Evolutionary conservation across 2,329 filamentous ascomycete genomes (phyloP).

Genomic region (Fusarium acutatum): DNA sequence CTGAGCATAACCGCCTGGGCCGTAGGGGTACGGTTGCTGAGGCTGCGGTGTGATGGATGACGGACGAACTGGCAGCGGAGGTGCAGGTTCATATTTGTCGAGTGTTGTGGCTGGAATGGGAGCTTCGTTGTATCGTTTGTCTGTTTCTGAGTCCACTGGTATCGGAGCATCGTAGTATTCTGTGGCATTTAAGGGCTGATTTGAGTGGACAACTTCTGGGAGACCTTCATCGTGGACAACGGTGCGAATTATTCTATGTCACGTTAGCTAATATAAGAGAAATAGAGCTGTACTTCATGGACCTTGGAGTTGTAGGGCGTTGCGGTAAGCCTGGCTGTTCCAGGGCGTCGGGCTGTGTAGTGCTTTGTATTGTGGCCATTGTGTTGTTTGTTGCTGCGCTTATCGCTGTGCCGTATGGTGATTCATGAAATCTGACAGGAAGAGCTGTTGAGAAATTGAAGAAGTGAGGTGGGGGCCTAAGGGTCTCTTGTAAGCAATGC

Average conservation of each 20-base stretch:
- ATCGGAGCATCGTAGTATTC: conserved; percentile 25
- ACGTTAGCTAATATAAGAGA: not conserved
- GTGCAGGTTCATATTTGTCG: not conserved
- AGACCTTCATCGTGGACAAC: conserved; percentile 28
- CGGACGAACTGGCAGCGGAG: conserved; percentile 1
- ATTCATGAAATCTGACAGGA: not conserved
- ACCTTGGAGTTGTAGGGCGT: not conserved
- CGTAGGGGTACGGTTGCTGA: not conserved
- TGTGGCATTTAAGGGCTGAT: not conserved
- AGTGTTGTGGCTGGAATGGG: conserved; percentile 3
- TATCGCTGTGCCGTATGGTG: too few species aligned
- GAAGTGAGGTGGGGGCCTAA: not conserved
- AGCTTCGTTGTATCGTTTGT: conserved; percentile 1
- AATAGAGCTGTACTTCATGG: not conserved
- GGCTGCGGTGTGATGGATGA: not conserved
- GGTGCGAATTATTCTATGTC: conserved; percentile 4
- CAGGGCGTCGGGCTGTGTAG: not conserved
- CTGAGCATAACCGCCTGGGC: not conserved
- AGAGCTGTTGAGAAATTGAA: not conserved
- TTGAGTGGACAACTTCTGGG: conserved; percentile 25
- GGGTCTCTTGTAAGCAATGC: conserved; percentile 4
- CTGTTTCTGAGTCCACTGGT: conserved; percentile 27
- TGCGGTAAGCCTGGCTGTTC: not conserved
- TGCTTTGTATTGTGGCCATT: conserved; percentile 9
- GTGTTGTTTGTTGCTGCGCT: not conserved